phyloP scores from a whole-genome alignment of 2,329 filamentous ascomycete species.

The Amesomyces nigricolor region DNA sequence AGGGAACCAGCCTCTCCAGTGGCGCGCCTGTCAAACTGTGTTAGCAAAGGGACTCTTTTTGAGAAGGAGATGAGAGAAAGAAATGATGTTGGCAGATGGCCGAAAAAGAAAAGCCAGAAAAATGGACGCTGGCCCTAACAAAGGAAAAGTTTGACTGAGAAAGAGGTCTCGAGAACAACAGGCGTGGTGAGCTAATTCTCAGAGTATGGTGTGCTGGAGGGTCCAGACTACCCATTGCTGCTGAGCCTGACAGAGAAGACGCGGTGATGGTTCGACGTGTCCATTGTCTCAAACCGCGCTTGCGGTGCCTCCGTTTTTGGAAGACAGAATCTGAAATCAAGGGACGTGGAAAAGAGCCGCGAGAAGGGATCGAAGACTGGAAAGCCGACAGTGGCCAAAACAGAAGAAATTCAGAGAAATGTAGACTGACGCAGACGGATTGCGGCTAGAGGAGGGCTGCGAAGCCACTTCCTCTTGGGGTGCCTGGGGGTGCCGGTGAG shows the following conservation, averaged over 20 bases:
- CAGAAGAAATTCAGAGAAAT: background rate
- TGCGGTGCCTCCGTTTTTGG: too few relatives aligned
- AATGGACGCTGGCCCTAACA: too few relatives aligned
- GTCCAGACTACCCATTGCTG: too few relatives aligned
- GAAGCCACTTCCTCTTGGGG: background rate
- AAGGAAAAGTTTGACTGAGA: too few relatives aligned
- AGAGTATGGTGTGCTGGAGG: too few relatives aligned
- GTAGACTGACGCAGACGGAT: conserved; percentile 2
- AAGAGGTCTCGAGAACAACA: too few relatives aligned
- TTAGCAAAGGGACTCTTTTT: background rate
- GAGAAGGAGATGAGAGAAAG: background rate
- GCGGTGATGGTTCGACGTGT: too few relatives aligned
- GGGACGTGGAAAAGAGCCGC: background rate
- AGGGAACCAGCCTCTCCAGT: background rate
- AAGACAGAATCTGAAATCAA: too few relatives aligned
- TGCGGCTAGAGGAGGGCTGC: background rate
- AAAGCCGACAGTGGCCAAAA: background rate
- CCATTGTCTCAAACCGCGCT: too few relatives aligned
- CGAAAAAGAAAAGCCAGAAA: too few relatives aligned
- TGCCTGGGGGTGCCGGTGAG: background rate
- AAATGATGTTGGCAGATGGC: background rate
- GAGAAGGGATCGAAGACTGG: background rate
- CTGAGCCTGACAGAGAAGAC: too few relatives aligned
- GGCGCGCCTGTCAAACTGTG: background rate
- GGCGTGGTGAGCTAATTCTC: too few relatives aligned